phyloP scores from a whole-genome alignment of 2,329 filamentous ascomycete species.

The Alternaria infectoria region DNA sequence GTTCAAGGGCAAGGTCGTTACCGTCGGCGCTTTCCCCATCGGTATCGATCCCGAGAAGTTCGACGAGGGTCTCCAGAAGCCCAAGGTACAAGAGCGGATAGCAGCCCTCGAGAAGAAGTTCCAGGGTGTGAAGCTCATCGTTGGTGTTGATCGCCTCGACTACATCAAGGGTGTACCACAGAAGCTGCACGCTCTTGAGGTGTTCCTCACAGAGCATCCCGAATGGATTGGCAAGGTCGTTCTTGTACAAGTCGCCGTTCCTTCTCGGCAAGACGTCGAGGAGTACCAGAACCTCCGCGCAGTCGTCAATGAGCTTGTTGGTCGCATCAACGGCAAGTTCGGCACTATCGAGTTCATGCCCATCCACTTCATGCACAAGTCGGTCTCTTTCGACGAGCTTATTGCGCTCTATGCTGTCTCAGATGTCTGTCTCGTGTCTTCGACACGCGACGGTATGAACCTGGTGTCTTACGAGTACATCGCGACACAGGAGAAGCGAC shows the following conservation, averaged over 20 bases:
- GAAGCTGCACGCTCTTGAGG: slow-evolving; percentile 94
- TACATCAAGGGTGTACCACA: slow-evolving; percentile 99
- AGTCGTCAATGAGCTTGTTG: slow-evolving; percentile 95
- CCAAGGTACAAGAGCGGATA: slow-evolving; percentile 87
- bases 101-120: slow-evolving; percentile 86
- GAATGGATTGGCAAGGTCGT: slow-evolving; percentile 99
- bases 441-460: slow-evolving; percentile 98
- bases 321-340: slow-evolving; percentile 95
- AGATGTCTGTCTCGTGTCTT: slow-evolving; percentile 90
- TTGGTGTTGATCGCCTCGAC: slow-evolving; percentile 94
- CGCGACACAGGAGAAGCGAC: slow-evolving; percentile 85
- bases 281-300: slow-evolving; percentile 96
- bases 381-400: slow-evolving; percentile 91
- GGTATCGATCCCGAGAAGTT: slow-evolving; percentile 98
- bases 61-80: slow-evolving; percentile 82
- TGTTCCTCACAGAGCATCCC: slow-evolving; percentile 94
- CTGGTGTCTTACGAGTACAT: slow-evolving; percentile 98
- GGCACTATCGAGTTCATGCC: slow-evolving; percentile 98
- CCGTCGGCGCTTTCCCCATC: slow-evolving; percentile 94
- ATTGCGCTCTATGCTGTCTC: slow-evolving; percentile 92
- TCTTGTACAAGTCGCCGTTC: slow-evolving; percentile 93
- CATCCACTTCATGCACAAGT: slow-evolving; percentile 98
- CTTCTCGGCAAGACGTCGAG: slow-evolving; percentile 92
- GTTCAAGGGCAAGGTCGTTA: slow-evolving; percentile 85
- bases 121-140: slow-evolving; percentile 93